Evolutionary conservation across 768 basidiomycete species (phyloP).

Genomic region (Thelephora aurantiotincta): DNA sequence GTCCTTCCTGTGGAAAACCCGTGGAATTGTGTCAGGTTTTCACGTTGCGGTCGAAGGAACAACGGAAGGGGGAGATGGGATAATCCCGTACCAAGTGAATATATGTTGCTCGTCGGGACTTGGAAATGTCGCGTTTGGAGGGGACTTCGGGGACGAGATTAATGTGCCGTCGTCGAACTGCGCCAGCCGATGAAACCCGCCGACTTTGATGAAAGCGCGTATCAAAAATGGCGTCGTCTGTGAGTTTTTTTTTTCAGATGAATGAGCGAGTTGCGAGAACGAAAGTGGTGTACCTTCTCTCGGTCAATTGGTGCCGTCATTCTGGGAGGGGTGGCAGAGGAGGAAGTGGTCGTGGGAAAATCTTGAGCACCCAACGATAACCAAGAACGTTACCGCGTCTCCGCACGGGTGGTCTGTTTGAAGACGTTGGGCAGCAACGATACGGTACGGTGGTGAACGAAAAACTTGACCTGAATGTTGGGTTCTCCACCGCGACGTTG

Average conservation of each 20-base stretch:
- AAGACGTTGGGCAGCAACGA: too few species aligned
- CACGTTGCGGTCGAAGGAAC: background rate
- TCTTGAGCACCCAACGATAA: too few species aligned
- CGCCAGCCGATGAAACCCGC: constrained; percentile 56
- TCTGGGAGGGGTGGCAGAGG: too few species aligned
- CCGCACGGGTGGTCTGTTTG: too few species aligned
- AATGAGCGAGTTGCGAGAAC: background rate
- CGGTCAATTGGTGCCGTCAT: too few species aligned
- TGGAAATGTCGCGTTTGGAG: constrained; percentile 19
- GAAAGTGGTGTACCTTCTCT: too few species aligned
- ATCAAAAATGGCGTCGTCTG: constrained; percentile 76
- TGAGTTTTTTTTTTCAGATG: too few species aligned
- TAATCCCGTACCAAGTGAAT: constrained; percentile 51
- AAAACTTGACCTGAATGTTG: too few species aligned
- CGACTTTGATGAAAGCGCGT: constrained; percentile 71
- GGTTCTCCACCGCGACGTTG: too few species aligned
- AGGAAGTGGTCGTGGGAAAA: too few species aligned
- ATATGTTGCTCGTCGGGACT: constrained; percentile 74
- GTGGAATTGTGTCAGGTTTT: background rate
- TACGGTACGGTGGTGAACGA: too few species aligned
- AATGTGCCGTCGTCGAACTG: constrained; percentile 69
- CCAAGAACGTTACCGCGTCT: too few species aligned
- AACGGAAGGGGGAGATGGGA: background rate
- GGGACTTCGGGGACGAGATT: background rate
- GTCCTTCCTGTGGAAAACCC: constrained; percentile 45